Conservation (phyloP, 176 grass and related monocot species). For the Oropetium thomaeum region DNA sequence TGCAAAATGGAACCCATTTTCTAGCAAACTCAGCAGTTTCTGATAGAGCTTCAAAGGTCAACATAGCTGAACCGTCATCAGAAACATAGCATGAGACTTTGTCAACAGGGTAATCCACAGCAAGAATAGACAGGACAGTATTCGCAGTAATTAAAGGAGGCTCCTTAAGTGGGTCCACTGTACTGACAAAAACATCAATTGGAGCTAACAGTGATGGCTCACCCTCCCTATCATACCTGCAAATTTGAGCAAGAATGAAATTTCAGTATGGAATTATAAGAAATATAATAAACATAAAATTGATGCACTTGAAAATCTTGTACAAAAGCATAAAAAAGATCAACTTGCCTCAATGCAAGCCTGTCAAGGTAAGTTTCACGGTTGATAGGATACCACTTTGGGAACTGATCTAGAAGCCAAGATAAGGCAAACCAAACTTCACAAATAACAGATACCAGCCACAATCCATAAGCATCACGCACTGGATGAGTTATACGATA, state of each 20-base stretch:
- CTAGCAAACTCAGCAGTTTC: conserved; percentile 90
- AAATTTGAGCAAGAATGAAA: not conserved
- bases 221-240: conserved; percentile 88
- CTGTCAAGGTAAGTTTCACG: conserved; percentile 90
- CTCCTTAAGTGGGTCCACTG: conserved; percentile 88
- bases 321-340: not conserved
- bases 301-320: not conserved
- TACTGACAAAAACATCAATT: conserved; percentile 92
- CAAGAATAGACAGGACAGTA: conserved; percentile 82
- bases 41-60: conserved; percentile 83
- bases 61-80: conserved; percentile 94
- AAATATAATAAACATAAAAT: not conserved
- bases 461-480: conserved; percentile 74
- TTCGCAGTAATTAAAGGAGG: conserved; percentile 87
- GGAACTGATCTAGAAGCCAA: conserved; percentile 97
- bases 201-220: conserved; percentile 80
- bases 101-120: conserved; percentile 90
- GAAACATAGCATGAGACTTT: conserved; percentile 98
- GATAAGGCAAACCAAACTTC: conserved; percentile 96
- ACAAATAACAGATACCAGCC: conserved; percentile 94
- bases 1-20: conserved; percentile 97
- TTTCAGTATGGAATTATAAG: not conserved
- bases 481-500: conserved; percentile 92
- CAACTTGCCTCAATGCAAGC: conserved; percentile 70
- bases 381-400: conserved; percentile 88